A percentile compares a stretch with the other conserved stretches of the same genome.
phyloP scores from a whole-genome alignment of 75 land plant species.

The Pinus albicaulis region DNA sequence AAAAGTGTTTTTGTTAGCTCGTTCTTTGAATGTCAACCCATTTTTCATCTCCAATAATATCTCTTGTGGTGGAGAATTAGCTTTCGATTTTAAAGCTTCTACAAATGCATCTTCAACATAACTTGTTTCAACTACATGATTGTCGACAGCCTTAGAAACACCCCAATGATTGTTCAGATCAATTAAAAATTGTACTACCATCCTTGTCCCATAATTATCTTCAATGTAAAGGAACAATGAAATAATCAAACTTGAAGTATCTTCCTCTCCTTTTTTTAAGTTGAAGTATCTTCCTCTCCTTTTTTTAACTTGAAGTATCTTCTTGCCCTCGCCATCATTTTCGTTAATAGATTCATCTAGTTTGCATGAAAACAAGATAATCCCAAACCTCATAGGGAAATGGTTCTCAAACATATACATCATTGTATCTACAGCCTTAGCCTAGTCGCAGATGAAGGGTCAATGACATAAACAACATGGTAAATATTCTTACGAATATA shows the following conservation, averaged over 20 bases:
- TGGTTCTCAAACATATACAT: constrained; percentile 52
- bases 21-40: constrained; percentile 41
- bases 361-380: constrained; percentile 67
- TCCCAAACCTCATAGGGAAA: constrained; percentile 87
- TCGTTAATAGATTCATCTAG: constrained; percentile 37
- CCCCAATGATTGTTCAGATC: constrained; percentile 32
- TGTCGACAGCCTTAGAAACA: constrained; percentile 37
- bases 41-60: constrained; percentile 49
- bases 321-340: constrained; percentile 35
- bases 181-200: constrained; percentile 73
- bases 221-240: constrained; percentile 69
- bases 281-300: too few relatives aligned
- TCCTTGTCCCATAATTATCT: constrained; percentile 49
- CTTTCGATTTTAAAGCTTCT: constrained; percentile 53
- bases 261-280: too few relatives aligned
- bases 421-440: constrained; percentile 59
- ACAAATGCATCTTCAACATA: constrained; percentile 86
- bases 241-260: constrained; percentile 33
- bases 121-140: constrained; percentile 51
- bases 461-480: constrained; percentile 90
- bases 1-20: constrained; percentile 65
- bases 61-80: constrained; percentile 68
- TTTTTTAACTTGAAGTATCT: too few relatives aligned
- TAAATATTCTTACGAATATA: constrained; percentile 85
- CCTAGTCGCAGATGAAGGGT: constrained; percentile 72